These are phyloP conservation scores for Ophiocytium majus DNA, from an alignment of 352 stramenopile genomes.

Conservation along the genomic window DNA sequence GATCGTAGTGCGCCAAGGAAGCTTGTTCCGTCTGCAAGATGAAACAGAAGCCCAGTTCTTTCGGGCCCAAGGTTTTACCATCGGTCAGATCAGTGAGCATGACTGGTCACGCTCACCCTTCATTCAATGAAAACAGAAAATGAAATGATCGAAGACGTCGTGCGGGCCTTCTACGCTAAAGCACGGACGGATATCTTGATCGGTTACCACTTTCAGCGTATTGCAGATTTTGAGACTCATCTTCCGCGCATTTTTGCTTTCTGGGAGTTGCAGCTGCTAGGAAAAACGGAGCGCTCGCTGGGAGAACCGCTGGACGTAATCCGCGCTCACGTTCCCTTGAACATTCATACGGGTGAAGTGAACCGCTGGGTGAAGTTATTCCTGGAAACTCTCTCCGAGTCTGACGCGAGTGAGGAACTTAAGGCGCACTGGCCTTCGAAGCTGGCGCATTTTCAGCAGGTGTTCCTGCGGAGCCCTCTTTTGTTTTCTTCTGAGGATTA, in stretches of 20 bases:
- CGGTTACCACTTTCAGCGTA: constrained; percentile 2
- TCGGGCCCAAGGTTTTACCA: too few species aligned
- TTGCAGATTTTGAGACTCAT: not conserved
- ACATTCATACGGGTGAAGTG: not conserved
- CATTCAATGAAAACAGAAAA: too few species aligned
- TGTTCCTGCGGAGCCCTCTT: not conserved
- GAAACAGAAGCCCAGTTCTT: too few species aligned
- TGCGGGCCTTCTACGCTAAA: not conserved
- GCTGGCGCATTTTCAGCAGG: not conserved
- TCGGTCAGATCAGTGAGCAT: too few species aligned
- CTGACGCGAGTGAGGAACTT: not conserved
- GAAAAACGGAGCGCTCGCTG: not conserved
- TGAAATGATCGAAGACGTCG: not conserved
- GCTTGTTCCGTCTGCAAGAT: too few species aligned
- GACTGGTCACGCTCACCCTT: too few species aligned
- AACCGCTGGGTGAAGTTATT: not conserved
- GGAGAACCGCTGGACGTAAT: not conserved
- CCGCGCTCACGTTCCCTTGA: not conserved
- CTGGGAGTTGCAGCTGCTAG: not conserved
- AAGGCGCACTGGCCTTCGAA: not conserved
- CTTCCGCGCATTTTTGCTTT: not conserved
- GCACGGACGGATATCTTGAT: not conserved
- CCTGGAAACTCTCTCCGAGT: not conserved
- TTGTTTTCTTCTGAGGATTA: too few species aligned
- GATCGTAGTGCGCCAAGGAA: too few species aligned